phyloP scores from a whole-genome alignment of 2,329 filamentous ascomycete species.

The Cucurbitaria berberidis region DNA sequence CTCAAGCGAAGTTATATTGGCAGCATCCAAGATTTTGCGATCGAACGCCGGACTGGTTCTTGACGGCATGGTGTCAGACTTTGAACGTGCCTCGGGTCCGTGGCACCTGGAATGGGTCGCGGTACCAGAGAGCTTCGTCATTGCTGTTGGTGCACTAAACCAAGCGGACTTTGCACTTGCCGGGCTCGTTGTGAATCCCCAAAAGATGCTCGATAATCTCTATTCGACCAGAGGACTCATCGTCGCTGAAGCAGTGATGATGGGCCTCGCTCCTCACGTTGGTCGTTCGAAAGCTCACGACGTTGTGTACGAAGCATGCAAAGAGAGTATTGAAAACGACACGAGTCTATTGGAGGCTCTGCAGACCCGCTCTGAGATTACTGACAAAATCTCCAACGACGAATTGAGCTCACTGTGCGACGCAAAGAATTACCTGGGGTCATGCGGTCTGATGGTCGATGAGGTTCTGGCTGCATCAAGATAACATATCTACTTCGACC shows the following conservation, averaged over 20 bases:
- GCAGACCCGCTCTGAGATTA: constrained; percentile 50
- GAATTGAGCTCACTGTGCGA: constrained; percentile 63
- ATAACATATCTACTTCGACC: constrained; percentile 16
- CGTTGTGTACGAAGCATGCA: constrained; percentile 63
- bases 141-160: constrained; percentile 59
- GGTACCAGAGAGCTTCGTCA: constrained; percentile 61
- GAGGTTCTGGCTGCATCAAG: constrained; percentile 40
- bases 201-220: constrained; percentile 59
- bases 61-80: constrained; percentile 64
- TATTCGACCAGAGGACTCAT: constrained; percentile 60
- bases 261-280: constrained; percentile 61
- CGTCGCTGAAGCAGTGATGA: constrained; percentile 67
- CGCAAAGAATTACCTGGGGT: constrained; percentile 55
- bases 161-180: constrained; percentile 62
- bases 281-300: constrained; percentile 63
- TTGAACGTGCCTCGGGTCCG: constrained; percentile 63
- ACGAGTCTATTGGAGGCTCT: constrained; percentile 54
- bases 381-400: constrained; percentile 51
- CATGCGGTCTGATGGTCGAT: constrained; percentile 45
- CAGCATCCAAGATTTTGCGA: constrained; percentile 60
- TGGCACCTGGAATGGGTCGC: constrained; percentile 67
- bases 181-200: constrained; percentile 59
- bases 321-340: constrained; percentile 55
- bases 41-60: constrained; percentile 60
- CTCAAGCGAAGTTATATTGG: constrained; percentile 62